These are phyloP conservation scores for Aureobasidium sp. DNA, from an alignment of 2,329 filamentous ascomycete species.

Conservation along the genomic window DNA sequence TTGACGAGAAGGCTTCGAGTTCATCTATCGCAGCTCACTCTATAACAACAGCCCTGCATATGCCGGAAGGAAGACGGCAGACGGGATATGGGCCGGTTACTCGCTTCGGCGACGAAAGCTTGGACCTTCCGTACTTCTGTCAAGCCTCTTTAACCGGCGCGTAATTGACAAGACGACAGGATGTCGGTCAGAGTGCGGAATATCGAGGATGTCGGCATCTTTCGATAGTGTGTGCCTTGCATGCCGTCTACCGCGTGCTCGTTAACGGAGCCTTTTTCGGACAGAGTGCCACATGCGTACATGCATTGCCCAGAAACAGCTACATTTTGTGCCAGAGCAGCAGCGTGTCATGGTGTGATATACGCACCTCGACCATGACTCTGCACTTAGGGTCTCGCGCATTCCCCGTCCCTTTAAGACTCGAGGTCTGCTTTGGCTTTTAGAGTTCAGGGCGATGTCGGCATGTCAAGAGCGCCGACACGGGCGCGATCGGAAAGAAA, in stretches of 20 bases:
- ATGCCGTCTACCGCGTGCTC: neutral
- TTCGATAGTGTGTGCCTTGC: neutral
- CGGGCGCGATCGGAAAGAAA: neutral
- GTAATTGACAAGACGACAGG: neutral
- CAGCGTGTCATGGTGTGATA: too few relatives aligned
- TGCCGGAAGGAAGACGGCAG: neutral
- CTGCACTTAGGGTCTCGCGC: too few relatives aligned
- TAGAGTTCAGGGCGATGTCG: neutral
- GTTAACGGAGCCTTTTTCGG: too few relatives aligned
- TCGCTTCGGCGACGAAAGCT: neutral
- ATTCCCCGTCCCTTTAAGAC: neutral
- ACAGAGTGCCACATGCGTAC: too few relatives aligned
- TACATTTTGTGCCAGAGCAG: too few relatives aligned
- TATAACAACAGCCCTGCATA: neutral
- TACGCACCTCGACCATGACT: too few relatives aligned
- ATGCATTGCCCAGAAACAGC: too few relatives aligned
- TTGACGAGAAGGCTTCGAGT: neutral
- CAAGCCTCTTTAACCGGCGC: neutral
- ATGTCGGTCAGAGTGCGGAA: neutral
- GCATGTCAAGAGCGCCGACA: neutral
- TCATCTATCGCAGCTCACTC: neutral
- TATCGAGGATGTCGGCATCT: neutral
- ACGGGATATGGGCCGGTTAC: neutral
- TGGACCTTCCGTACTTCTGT: neutral
- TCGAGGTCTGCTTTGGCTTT: neutral